Evolutionary conservation across 257 asterid species (phyloP).

Genomic region (Verbena officinalis): DNA sequence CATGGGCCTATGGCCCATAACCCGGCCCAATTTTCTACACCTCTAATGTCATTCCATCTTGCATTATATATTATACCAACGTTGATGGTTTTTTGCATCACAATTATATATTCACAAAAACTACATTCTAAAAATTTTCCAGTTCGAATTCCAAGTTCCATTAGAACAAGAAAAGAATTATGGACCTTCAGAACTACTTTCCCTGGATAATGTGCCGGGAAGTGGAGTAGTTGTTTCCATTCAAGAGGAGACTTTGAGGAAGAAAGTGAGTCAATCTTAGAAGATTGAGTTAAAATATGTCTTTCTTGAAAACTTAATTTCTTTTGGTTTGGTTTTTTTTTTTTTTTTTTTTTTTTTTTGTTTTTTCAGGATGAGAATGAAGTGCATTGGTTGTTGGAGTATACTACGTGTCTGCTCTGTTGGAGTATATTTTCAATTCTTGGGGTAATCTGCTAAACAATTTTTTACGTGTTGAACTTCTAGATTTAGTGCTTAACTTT

Average conservation of each 20-base stretch:
- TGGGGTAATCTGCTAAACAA: conserved; percentile 48
- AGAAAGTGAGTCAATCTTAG: conserved; percentile 42
- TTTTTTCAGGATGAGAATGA: conserved; percentile 50
- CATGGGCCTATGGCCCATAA: too few relatives aligned
- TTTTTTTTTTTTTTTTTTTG: too few relatives aligned
- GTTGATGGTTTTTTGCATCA: too few relatives aligned
- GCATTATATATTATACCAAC: too few relatives aligned
- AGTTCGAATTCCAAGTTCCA: neutral
- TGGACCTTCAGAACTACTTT: conserved; percentile 51
- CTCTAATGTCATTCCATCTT: neutral
- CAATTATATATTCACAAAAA: too few relatives aligned
- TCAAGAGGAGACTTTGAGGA: conserved; percentile 34
- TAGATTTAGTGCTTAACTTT: neutral
- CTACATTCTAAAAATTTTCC: neutral
- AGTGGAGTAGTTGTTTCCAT: conserved; percentile 49
- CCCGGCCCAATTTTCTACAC: neutral
- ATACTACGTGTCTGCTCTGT: conserved; percentile 60
- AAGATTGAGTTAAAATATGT: neutral
- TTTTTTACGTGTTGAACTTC: neutral
- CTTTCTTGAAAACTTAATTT: neutral
- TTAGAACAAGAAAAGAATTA: conserved; percentile 26
- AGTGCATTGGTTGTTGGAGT: conserved; percentile 53
- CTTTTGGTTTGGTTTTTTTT: too few relatives aligned
- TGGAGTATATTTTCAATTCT: conserved; percentile 68
- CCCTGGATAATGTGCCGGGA: conserved; percentile 44